A percentile compares a stretch with the other conserved stretches of the same genome.
phyloP scores from a whole-genome alignment of 352 stramenopile genomes.

The Globisporangium spiculum region DNA sequence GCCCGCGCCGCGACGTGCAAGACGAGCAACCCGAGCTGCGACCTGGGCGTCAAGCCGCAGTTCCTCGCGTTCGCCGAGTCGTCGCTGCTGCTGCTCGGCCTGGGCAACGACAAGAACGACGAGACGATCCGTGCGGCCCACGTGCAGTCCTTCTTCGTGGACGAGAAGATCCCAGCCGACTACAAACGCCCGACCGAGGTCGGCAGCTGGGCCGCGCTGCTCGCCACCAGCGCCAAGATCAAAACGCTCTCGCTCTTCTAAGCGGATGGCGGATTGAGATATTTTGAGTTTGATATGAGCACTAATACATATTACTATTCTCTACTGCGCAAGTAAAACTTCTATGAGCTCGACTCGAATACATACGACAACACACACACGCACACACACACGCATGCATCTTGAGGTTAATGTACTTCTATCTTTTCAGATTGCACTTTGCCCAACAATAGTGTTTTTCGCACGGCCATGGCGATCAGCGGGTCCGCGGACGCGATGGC shows the following conservation, averaged over 20 bases:
- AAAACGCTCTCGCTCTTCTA: constrained; percentile 11
- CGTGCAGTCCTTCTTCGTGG: constrained; percentile 24
- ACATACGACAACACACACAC: too few relatives aligned
- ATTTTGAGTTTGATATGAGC: too few relatives aligned
- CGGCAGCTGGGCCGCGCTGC: constrained; percentile 14
- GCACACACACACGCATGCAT: too few relatives aligned
- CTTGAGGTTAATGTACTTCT: too few relatives aligned
- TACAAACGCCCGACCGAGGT: constrained; percentile 22
- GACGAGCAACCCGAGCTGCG: constrained; percentile 18
- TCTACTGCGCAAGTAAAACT: too few relatives aligned
- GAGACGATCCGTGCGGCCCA: constrained; percentile 18
- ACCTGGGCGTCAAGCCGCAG: constrained; percentile 19
- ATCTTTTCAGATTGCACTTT: too few relatives aligned
- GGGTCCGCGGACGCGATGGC: too few relatives aligned
- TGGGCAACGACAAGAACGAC: constrained; percentile 19
- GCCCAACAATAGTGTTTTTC: too few relatives aligned
- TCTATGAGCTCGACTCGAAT: too few relatives aligned
- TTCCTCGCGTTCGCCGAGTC: constrained; percentile 29
- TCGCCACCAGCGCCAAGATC: constrained; percentile 21
- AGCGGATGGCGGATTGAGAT: not conserved
- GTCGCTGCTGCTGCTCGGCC: constrained; percentile 24
- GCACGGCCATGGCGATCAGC: too few relatives aligned
- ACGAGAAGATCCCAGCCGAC: constrained; percentile 29
- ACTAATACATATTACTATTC: too few relatives aligned
- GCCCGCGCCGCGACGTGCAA: constrained; percentile 15